phyloP scores from a whole-genome alignment of 2,329 filamentous ascomycete genomes.

The Lasiodiplodia hormozganensis region DNA sequence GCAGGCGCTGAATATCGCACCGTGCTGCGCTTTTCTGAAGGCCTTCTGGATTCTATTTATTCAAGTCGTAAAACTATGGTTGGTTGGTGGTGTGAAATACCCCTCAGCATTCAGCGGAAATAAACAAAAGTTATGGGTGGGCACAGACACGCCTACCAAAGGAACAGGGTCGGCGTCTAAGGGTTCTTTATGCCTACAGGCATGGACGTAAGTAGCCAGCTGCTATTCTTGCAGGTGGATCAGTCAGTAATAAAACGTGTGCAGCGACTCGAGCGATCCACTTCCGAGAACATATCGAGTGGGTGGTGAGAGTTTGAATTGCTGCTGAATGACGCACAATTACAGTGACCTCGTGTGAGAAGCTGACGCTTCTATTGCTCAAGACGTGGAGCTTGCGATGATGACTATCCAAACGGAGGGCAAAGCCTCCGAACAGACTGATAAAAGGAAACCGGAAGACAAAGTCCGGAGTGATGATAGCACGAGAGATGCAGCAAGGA shows the following conservation, averaged over 20 bases:
- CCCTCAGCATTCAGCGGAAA: constrained; percentile 19
- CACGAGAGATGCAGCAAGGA: constrained; percentile 11
- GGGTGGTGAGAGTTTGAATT: constrained; percentile 12
- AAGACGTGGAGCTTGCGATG: neutral
- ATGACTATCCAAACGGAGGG: neutral
- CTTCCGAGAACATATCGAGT: neutral
- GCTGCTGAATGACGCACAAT: constrained; percentile 5
- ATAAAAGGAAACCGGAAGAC: neutral
- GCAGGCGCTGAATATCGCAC: constrained; percentile 14
- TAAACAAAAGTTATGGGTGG: constrained; percentile 15
- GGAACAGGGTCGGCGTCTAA: constrained; percentile 12
- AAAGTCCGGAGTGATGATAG: constrained; percentile 3
- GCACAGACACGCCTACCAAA: neutral
- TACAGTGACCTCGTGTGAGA: neutral
- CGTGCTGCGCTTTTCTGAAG: constrained; percentile 1
- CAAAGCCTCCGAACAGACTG: neutral
- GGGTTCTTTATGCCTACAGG: constrained; percentile 4
- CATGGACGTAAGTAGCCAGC: constrained; percentile 25
- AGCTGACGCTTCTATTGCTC: neutral
- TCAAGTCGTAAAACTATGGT: constrained; percentile 1
- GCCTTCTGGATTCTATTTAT: neutral
- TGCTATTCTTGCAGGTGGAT: constrained; percentile 1
- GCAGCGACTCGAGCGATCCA: constrained; percentile 8
- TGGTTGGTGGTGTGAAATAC: constrained; percentile 16
- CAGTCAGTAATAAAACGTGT: constrained; percentile 18